Conservation (phyloP, 768 basidiomycete species). For the Hemileccinum rubropunctum region DNA sequence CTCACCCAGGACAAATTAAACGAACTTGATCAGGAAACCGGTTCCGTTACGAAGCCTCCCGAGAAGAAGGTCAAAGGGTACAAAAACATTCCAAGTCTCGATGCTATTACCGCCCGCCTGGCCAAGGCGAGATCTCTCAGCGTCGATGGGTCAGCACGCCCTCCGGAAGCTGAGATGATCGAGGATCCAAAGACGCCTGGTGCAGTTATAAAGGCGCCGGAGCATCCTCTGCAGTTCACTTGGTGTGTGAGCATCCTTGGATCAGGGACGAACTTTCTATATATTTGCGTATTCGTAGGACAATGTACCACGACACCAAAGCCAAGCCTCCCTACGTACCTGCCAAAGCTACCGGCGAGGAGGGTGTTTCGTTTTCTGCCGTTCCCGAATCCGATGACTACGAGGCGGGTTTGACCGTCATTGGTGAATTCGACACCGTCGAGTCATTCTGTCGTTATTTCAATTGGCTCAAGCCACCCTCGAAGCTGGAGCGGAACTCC, state of each 20-base stretch:
- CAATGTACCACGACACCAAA: constrained; percentile 88
- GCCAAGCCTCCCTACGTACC: constrained; percentile 48
- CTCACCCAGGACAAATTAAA: constrained; percentile 68
- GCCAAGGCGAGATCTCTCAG: constrained; percentile 66
- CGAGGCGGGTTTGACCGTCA: constrained; percentile 80
- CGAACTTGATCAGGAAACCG: constrained; percentile 57
- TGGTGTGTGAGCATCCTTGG: constrained; percentile 50
- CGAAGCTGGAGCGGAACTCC: constrained; percentile 81
- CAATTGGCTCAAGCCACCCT: constrained; percentile 93
- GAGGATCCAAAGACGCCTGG: constrained; percentile 85
- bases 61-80: constrained; percentile 58
- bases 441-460: constrained; percentile 89
- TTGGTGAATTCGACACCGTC: constrained; percentile 90
- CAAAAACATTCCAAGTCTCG: constrained; percentile 85
- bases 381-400: constrained; percentile 72
- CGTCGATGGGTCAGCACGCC: constrained; percentile 58
- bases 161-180: constrained; percentile 74
- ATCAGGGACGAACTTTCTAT: neutral
- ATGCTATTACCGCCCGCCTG: constrained; percentile 79
- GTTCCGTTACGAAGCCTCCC: constrained; percentile 21
- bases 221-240: constrained; percentile 80
- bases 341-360: constrained; percentile 18
- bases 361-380: constrained; percentile 30
- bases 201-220: constrained; percentile 60
- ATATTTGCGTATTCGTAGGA: constrained; percentile 48